These are phyloP conservation scores for Tulasnella sp. DNA, from an alignment of 768 basidiomycete species.

Conservation along the genomic window DNA sequence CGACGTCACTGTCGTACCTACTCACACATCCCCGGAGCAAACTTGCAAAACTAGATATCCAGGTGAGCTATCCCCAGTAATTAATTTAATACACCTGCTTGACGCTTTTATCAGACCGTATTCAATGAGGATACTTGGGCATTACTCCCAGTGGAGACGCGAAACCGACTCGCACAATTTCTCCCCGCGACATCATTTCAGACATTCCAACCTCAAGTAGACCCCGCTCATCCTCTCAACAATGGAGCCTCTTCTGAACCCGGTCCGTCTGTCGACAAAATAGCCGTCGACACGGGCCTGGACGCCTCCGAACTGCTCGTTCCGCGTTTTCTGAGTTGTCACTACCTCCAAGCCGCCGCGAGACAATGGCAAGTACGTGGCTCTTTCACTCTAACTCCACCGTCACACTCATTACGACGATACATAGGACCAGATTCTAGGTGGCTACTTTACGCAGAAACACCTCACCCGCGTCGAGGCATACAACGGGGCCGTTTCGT, in stretches of 20 bases:
- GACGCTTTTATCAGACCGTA: constrained; percentile 29
- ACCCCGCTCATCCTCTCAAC: constrained; percentile 30
- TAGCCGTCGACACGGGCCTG: constrained; percentile 19
- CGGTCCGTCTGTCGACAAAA: constrained; percentile 16
- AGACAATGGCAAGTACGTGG: constrained; percentile 33
- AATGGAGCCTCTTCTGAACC: not conserved
- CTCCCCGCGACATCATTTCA: constrained; percentile 39
- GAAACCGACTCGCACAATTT: constrained; percentile 28
- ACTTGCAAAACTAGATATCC: constrained; percentile 1
- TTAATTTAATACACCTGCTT: not conserved
- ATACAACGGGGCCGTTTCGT: constrained; percentile 34
- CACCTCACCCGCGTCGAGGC: constrained; percentile 33
- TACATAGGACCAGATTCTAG: constrained; percentile 44
- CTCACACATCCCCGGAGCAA: constrained; percentile 11
- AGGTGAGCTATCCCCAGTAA: not conserved
- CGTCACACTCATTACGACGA: not conserved
- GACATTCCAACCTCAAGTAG: constrained; percentile 27
- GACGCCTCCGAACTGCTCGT: constrained; percentile 20
- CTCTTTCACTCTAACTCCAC: not conserved
- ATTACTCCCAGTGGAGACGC: constrained; percentile 34
- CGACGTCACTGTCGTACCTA: not conserved
- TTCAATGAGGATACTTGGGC: constrained; percentile 37
- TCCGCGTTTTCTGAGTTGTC: constrained; percentile 34
- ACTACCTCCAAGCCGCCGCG: constrained; percentile 42
- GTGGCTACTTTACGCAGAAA: constrained; percentile 37